Evolutionary conservation across 2,329 filamentous ascomycete genomes (phyloP), one percentile per base, ranked within the genome.

Genomic region (Aspergillus ibericus): DNA sequence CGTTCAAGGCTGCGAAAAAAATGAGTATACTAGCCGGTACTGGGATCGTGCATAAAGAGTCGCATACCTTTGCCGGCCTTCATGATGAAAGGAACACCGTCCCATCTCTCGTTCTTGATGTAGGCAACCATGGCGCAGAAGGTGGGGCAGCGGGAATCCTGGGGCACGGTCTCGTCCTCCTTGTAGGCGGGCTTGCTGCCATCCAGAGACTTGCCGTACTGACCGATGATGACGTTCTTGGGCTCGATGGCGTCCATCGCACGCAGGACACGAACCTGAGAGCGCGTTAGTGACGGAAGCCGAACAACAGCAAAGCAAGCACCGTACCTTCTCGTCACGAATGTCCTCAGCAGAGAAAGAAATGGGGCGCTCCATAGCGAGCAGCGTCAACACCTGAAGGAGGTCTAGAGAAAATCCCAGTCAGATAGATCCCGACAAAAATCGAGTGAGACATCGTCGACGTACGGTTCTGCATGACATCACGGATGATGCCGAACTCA

Each of bases 61-160:
- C 6, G 9, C 66, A 62, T 71, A 82, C 80, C 83, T 83, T 99
- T 99, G 70, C 95, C 95, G 47, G 95, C 95, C 88, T 99, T 99
- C 82, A 99, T 85, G 78, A 99, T 99, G 83, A 99, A 99, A 53
- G 95, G 95, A 54, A 99, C 95, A 58, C 95, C 96, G 68, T 99
- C 96, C 95, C 95, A 99, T 69, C 95, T 85, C 86, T 99, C 95
- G 78, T 99, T 99, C 86, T 98, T 98, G 80, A 99, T 98, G 81
- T 96, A 96, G 35, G 92, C 93, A 35, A 96, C 93, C 78, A 99
- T 88, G 36, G 95, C 93, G 73, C 93, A 96, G 83, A 99, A 99
- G 6, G 95, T 99, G 27, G 95, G 93, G 85, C 95, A 99, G 70
- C 96, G 88, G 34, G 93, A 97, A 68, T 96, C 93, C 81, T 96